These are phyloP conservation scores for Mychonastes homosphaera DNA, from an alignment of 139 green algal species.

Conservation along the genomic window DNA sequence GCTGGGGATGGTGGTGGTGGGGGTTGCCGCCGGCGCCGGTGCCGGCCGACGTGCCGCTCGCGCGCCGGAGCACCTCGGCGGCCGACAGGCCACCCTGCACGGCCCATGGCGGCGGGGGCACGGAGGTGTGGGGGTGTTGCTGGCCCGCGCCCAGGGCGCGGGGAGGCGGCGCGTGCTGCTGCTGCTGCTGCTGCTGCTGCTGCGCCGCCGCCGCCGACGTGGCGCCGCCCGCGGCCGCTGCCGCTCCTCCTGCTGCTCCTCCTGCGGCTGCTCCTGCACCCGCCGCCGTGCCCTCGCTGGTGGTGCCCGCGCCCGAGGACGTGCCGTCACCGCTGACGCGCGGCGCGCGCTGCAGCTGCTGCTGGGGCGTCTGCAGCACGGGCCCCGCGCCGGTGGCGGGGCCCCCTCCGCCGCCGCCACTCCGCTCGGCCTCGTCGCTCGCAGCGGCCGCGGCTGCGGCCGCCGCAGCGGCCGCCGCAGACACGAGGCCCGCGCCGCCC, in stretches of 20 bases:
- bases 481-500: no score
- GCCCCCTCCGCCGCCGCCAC: no score
- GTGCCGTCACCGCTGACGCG: no score
- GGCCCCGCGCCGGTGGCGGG: no score
- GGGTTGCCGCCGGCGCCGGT: no score
- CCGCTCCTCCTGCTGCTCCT: neutral
- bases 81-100: neutral
- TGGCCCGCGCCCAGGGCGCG: neutral
- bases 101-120: neutral
- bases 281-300: no score
- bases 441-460: no score
- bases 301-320: no score
- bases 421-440: no score
- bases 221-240: neutral
- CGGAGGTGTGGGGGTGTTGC: neutral
- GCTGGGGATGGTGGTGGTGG: neutral
- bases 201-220: neutral
- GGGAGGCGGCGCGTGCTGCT: conserved; percentile 2
- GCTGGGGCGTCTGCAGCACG: no score
- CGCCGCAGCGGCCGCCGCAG: no score
- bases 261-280: conserved; percentile 6
- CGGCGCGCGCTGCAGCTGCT: no score
- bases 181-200: conserved; percentile 1
- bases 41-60: neutral
- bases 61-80: neutral